Evolutionary conservation across 2,329 filamentous ascomycete genomes (phyloP).

Genomic region (Beauveria sp.): DNA sequence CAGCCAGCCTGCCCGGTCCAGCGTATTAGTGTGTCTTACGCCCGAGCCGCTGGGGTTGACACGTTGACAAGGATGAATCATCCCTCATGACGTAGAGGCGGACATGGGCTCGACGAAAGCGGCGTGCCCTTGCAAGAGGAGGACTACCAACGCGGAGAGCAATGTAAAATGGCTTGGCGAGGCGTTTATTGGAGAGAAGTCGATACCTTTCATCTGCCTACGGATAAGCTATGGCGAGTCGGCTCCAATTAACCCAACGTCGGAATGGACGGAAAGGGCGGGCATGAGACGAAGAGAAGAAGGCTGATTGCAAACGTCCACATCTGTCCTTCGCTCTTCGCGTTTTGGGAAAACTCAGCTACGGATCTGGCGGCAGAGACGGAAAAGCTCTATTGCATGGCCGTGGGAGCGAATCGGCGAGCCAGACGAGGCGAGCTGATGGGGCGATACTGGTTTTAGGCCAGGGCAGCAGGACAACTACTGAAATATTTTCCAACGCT

Average conservation of each 20-base stretch:
- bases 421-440: constrained; percentile 2
- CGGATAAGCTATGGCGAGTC: too few relatives aligned
- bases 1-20: not conserved
- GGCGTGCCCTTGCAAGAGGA: not conserved
- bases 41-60: constrained; percentile 4
- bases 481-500: not conserved
- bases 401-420: constrained; percentile 2
- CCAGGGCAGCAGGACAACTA: not conserved
- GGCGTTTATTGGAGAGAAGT: not conserved
- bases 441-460: not conserved
- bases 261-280: not conserved
- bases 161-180: constrained; percentile 8
- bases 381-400: not conserved
- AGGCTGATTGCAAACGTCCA: not conserved
- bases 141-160: not conserved
- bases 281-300: not conserved
- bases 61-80: constrained; percentile 7
- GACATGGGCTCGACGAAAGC: not conserved
- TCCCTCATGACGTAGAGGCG: constrained; percentile 10
- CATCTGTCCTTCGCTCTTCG: not conserved
- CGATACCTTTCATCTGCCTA: not conserved
- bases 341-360: not conserved
- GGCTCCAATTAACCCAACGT: not conserved
- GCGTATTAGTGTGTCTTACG: constrained; percentile 3
- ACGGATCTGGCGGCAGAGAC: constrained; percentile 10